These are phyloP conservation scores for Clathrus columnatus DNA, from an alignment of 768 basidiomycete genomes.

Conservation along the genomic window DNA sequence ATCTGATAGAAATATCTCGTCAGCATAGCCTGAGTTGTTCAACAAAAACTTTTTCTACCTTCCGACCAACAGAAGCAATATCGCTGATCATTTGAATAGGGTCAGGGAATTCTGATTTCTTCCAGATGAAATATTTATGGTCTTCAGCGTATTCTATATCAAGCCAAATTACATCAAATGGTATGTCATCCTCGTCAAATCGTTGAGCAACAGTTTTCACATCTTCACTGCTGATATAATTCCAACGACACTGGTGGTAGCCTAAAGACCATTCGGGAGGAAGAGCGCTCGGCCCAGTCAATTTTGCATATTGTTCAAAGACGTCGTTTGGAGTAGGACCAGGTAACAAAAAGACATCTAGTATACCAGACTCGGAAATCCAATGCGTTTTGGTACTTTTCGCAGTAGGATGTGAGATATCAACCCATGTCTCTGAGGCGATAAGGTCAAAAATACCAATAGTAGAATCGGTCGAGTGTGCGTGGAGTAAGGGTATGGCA, in stretches of 20 bases:
- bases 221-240: slow-evolving; percentile 87
- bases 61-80: slow-evolving; percentile 75
- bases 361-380: slow-evolving; percentile 95
- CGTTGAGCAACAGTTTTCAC: slow-evolving; percentile 73
- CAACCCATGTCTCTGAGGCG: slow-evolving; percentile 92
- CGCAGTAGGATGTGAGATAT: slow-evolving; percentile 61
- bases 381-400: slow-evolving; percentile 85
- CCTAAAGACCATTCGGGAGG: slow-evolving; percentile 88
- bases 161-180: slow-evolving; percentile 94
- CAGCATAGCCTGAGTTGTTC: neutral
- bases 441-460: slow-evolving; percentile 86
- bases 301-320: slow-evolving; percentile 73
- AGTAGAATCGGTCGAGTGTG: slow-evolving; percentile 79
- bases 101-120: slow-evolving; percentile 85
- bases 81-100: slow-evolving; percentile 90
- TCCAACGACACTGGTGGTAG: slow-evolving; percentile 98
- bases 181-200: slow-evolving; percentile 93
- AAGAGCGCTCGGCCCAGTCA: slow-evolving; percentile 83
- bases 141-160: slow-evolving; percentile 94
- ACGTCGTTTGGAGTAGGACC: slow-evolving; percentile 79
- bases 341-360: slow-evolving; percentile 89
- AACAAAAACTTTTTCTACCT: slow-evolving; percentile 40
- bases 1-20: slow-evolving; percentile 48
- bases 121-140: slow-evolving; percentile 98
- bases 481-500: slow-evolving; percentile 87